Evolutionary conservation across 805 yeast genomes (phyloP), one percentile per base, ranked within the genome.

Genomic region (Lipomyces kockii): DNA sequence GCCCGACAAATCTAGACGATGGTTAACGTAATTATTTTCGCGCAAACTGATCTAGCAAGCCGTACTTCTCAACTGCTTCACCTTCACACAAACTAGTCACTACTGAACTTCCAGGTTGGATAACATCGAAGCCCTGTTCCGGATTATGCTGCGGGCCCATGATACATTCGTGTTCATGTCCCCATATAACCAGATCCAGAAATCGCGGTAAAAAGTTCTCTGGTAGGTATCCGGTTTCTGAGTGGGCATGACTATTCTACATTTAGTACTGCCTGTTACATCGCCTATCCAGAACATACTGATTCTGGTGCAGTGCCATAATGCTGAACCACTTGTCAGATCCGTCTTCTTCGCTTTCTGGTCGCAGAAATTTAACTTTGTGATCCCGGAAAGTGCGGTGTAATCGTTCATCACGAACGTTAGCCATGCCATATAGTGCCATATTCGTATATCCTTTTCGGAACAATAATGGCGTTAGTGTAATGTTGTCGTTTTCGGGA

Each of bases 91-190:
- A 80, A 2, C 97, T 88, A 0, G 99, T 95, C 0, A 97, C 98
- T 20, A 95, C 90, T 0, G 97, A 90, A 0, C 97, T 91, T 0
- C 99, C 99, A 0, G 97, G 95, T 76, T 92, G 97, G 51, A 95
- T 81, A 0, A 92, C 92, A 64, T 86, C 86, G 75, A 94, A 92
- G 0, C 88, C 89, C 2, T 84, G 84, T 11, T 82, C 83, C 0
- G 86, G 81, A 67, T 83, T 85, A 3, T 74, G 67, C 1, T 82
- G 83, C 0, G 97, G 86, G 66, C 85, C 86, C 0, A 94, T 91
- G 3, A 88, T 83, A 75, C 98, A 92, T 76, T 95, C 98, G 78
- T 95, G 99, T 76, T 95, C 99, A 78, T 95, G 99, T 20, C 99
- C 99, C 99, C 99, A 95, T 1, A 93, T 80, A 0, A 95, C 88